Evolutionary conservation across 108 stramenopile genomes (phyloP), one percentile per base, ranked within the genome.

Genomic region (Phaeodactylum tricornutum): DNA sequence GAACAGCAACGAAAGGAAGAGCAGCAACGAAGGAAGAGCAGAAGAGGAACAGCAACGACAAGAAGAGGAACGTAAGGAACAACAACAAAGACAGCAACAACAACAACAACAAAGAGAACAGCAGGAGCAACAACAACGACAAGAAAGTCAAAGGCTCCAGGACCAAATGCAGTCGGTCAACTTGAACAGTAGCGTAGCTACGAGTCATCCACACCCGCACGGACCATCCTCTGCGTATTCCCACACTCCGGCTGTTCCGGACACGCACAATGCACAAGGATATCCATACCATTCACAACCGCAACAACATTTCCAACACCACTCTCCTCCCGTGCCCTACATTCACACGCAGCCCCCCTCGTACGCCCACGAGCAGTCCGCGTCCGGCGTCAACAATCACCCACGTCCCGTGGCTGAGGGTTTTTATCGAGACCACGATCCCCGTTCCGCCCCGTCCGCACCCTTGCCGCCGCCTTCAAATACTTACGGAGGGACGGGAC

Each of bases 161-260:
- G 62, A 52, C 22, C 60, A 36, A 64, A 52, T 53, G 57, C 71
- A 21, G 52, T 48, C 16, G 40, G 56, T 42, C 55, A 43, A 55
- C 51, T 55, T 47, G 69, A 60, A 48, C 32, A 55, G 39, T 8
- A 15, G 35, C 32, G 28, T 50, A 33, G 36, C 53, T 19, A 32
- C 56, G 43, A 15, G 53, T 31, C 49, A 50, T 29, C 43, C 35
- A 38, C 40, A 53, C 29, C 57, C 54, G 36, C 55, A 55, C 49
- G 21, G 29, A 43, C 52, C 62, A 17, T 54, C 53, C 30, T 60
- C 58, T 20, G 38, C 48, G 49, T 51, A 69, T 15, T 29, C 30
- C 17, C 41, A 55, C 39, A 48, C 15, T 25, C 47, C 28, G 45
- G 55, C 28, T 61, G 43, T 30, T 24, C 28, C 17, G 29, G 45